These are phyloP conservation scores for Fusarium sambucinum DNA, from an alignment of 2,329 filamentous ascomycete species.

Conservation along the genomic window DNA sequence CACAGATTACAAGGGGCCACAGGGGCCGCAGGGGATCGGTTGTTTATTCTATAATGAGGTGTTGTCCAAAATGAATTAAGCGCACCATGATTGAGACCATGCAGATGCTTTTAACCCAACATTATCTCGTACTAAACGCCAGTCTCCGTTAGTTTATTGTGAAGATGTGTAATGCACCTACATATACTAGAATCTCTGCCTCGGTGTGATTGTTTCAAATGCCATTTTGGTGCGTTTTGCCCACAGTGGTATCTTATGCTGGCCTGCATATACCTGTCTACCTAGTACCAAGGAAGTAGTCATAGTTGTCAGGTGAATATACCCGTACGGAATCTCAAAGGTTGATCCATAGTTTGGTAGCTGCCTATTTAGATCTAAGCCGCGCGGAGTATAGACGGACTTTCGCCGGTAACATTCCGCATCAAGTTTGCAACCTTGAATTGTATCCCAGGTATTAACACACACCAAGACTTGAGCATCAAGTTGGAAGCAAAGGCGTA, in stretches of 20 bases:
- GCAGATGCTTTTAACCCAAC: no score
- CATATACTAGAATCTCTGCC: neutral
- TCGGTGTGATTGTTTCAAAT: neutral
- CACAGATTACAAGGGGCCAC: slow-evolving; percentile 16
- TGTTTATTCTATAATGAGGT: slow-evolving; percentile 40
- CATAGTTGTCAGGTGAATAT: neutral
- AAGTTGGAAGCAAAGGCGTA: neutral
- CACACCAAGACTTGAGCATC: neutral
- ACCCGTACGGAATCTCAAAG: neutral
- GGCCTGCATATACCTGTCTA: neutral
- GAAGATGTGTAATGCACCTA: neutral
- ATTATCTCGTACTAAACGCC: neutral
- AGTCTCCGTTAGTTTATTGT: neutral
- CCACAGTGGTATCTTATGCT: neutral
- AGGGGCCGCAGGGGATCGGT: slow-evolving; percentile 6
- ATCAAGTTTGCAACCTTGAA: no score
- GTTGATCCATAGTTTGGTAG: neutral
- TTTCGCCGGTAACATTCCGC: no score
- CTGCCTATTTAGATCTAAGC: neutral
- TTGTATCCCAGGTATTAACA: neutral
- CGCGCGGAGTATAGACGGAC: neutral
- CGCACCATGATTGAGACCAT: neutral
- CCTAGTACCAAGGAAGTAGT: neutral
- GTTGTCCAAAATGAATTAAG: slow-evolving; percentile 34
- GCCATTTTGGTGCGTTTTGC: neutral